phyloP scores from a whole-genome alignment of 176 grass and related monocot species.

The Aegilops tauschii region DNA sequence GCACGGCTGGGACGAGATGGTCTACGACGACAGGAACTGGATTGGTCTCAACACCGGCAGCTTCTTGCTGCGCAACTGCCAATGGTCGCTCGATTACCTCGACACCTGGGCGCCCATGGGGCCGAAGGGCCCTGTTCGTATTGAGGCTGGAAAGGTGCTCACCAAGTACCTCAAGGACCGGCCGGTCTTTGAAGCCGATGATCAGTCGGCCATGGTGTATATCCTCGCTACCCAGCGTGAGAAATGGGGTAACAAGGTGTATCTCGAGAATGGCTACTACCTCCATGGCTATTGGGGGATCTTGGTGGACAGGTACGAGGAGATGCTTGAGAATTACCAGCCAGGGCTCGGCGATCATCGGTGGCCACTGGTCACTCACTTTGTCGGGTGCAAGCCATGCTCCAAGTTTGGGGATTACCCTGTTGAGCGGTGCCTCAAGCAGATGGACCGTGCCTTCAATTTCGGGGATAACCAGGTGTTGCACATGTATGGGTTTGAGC shows the following conservation, averaged over 20 bases:
- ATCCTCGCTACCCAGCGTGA: constrained; percentile 84
- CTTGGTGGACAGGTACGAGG: constrained; percentile 89
- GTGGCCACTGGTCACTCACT: constrained; percentile 96
- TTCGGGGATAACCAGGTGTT: constrained; percentile 98
- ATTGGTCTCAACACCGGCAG: constrained; percentile 97
- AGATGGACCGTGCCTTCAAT: constrained; percentile 98
- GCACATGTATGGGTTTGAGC: constrained; percentile 95
- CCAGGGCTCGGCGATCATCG: constrained; percentile 95
- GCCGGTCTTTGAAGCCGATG: constrained; percentile 97
- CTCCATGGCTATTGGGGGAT: constrained; percentile 99
- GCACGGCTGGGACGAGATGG: constrained; percentile 98
- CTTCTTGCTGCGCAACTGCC: constrained; percentile 92
- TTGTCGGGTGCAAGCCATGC: constrained; percentile 97
- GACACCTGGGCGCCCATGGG: constrained; percentile 97
- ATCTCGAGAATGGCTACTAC: constrained; percentile 93
- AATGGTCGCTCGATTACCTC: constrained; percentile 97
- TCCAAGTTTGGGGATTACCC: constrained; percentile 96
- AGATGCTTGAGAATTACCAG: constrained; percentile 97
- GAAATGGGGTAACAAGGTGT: constrained; percentile 83
- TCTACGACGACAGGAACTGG: constrained; percentile 95
- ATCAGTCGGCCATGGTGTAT: constrained; percentile 99
- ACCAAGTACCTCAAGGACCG: constrained; percentile 86
- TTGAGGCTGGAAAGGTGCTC: constrained; percentile 78
- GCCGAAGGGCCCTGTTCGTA: constrained; percentile 85
- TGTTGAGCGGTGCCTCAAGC: constrained; percentile 91